Conservation (phyloP, 1,284 basidiomycete genomes). For the Meira miltonrushii region DNA sequence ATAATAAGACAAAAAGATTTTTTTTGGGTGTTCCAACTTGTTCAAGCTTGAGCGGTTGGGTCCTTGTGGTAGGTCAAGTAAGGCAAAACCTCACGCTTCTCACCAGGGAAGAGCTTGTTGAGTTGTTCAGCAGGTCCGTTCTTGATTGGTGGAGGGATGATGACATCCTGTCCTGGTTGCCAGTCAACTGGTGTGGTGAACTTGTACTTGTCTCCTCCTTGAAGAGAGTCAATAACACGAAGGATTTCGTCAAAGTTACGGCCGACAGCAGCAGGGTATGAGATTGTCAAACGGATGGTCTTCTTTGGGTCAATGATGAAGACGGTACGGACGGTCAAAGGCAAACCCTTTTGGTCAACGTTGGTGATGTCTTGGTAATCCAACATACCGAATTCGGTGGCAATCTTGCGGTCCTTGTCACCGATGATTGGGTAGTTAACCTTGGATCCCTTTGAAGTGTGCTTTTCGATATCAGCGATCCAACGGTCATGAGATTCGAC, state of each 20-base stretch:
- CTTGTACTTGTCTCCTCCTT: slow-evolving; percentile 72
- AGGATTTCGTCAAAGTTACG: slow-evolving; percentile 72
- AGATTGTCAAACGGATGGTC: slow-evolving; percentile 60
- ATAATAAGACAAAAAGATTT: no score
- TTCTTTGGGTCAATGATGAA: slow-evolving; percentile 52
- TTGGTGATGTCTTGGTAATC: slow-evolving; percentile 92
- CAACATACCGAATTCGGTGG: slow-evolving; percentile 79
- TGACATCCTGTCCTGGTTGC: slow-evolving; percentile 86
- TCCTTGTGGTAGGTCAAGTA: slow-evolving; percentile 57
- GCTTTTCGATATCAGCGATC: slow-evolving; percentile 79
- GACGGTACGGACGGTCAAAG: slow-evolving; percentile 70
- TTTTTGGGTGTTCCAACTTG: no score
- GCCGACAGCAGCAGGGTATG: slow-evolving; percentile 63
- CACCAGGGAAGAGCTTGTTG: slow-evolving; percentile 76
- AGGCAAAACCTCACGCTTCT: slow-evolving; percentile 55
- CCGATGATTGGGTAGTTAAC: slow-evolving; percentile 94
- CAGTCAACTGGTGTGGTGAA: slow-evolving; percentile 77
- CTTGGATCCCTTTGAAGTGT: slow-evolving; percentile 57
- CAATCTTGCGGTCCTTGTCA: slow-evolving; percentile 79
- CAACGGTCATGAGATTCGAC: slow-evolving; percentile 74
- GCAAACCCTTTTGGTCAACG: slow-evolving; percentile 76
- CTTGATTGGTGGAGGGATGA: slow-evolving; percentile 81
- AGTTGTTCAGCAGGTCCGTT: slow-evolving; percentile 62
- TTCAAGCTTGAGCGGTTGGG: slow-evolving; percentile 13
- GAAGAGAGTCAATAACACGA: slow-evolving; percentile 77